Percentiles rank a stretch among this genome's conserved stretches.
phyloP scores from a whole-genome alignment of 805 yeast genomes.

The Saccharomycopsis sp. region DNA sequence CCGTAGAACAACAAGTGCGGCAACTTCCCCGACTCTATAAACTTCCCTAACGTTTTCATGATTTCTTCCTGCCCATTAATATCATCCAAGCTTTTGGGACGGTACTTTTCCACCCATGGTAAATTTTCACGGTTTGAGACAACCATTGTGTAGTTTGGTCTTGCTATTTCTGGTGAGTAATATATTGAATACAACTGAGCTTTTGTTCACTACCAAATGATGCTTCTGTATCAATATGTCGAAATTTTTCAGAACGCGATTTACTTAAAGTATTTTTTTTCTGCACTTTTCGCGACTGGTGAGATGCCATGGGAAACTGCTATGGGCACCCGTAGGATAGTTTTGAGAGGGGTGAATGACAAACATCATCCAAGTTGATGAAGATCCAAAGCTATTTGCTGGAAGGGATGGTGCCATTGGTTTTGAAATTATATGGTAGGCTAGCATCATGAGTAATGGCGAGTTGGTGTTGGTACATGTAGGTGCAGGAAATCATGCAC shows the following conservation, averaged over 20 bases:
- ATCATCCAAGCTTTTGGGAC: slow-evolving; percentile 79
- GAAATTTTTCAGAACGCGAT: neutral
- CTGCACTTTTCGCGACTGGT: neutral
- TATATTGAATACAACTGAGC: too few species aligned
- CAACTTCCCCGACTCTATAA: slow-evolving; percentile 72
- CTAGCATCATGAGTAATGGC: neutral
- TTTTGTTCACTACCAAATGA: too few species aligned
- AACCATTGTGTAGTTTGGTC: slow-evolving; percentile 17
- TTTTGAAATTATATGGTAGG: neutral
- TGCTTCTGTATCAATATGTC: too few species aligned
- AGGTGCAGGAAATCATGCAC: slow-evolving; percentile 46
- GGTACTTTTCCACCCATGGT: slow-evolving; percentile 95
- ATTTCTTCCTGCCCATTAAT: slow-evolving; percentile 89
- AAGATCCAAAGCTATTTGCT: neutral
- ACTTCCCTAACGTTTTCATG: slow-evolving; percentile 61
- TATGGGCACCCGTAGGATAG: neutral
- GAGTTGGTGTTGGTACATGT: slow-evolving; percentile 34
- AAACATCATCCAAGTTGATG: neutral
- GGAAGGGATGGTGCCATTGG: too few species aligned
- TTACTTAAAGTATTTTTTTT: too few species aligned
- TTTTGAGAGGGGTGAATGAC: neutral
- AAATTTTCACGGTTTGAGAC: slow-evolving; percentile 36
- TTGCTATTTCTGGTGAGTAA: neutral
- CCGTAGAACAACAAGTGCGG: slow-evolving; percentile 95
- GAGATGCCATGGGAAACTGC: neutral